Percentiles rank a stretch among this genome's conserved stretches.
Evolutionary conservation across 306 rosid genomes (phyloP).

Genomic region (Pachyrhizus erosus): DNA sequence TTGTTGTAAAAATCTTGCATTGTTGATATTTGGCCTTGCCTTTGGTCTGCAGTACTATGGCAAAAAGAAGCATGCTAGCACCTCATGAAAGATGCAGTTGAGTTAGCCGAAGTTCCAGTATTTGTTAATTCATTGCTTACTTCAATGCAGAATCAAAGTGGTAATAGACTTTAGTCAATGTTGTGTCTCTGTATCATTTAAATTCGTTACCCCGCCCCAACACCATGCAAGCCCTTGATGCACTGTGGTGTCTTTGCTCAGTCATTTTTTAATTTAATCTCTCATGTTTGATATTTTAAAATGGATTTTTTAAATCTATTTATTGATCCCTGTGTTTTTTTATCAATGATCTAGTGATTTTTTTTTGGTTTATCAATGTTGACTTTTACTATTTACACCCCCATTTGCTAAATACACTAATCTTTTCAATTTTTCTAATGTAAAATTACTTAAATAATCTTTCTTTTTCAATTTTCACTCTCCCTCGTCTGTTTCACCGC

Average conservation of each 20-base stretch:
- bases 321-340: neutral
- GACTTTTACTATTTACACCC: no score
- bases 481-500: no score
- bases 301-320: neutral
- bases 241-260: slow-evolving; percentile 1
- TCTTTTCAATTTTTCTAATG: no score
- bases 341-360: neutral
- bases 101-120: neutral
- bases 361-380: neutral
- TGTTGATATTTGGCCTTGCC: slow-evolving; percentile 64
- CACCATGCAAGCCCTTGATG: neutral
- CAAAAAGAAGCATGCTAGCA: slow-evolving; percentile 43
- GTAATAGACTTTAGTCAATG: slow-evolving; percentile 16
- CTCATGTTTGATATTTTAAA: slow-evolving; percentile 5
- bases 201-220: slow-evolving; percentile 4
- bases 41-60: slow-evolving; percentile 57
- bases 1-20: slow-evolving; percentile 52
- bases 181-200: slow-evolving; percentile 1
- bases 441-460: no score
- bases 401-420: no score
- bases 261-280: neutral
- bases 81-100: slow-evolving; percentile 4
- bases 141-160: neutral
- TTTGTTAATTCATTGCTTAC: slow-evolving; percentile 2
- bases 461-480: no score